phyloP scores from a whole-genome alignment of 495 filamentous ascomycete species.

The Beverwykella pulmonaria region DNA sequence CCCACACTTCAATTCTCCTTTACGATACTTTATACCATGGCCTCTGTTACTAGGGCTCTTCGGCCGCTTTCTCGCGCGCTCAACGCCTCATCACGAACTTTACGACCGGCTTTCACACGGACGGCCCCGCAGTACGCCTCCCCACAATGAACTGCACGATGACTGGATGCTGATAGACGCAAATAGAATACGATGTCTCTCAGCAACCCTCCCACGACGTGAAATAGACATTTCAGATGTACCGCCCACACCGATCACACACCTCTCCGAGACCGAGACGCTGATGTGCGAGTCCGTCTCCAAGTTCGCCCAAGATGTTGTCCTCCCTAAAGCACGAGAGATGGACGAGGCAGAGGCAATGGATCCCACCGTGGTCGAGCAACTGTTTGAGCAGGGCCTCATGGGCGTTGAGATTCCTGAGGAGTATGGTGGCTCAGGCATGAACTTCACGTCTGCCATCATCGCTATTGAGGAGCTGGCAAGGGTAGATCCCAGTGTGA shows the following conservation, averaged over 20 bases:
- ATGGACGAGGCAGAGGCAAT: conserved; percentile 98
- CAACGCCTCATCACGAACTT: conserved; percentile 51
- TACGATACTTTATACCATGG: conserved; percentile 54
- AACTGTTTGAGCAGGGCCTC: conserved; percentile 93
- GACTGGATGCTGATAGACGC: conserved; percentile 24
- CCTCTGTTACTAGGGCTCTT: conserved; percentile 67
- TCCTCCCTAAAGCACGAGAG: conserved; percentile 89
- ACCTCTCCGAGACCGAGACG: conserved; percentile 86
- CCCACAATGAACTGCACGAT: not conserved
- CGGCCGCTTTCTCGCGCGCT: conserved; percentile 67
- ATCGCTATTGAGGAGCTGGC: conserved; percentile 97
- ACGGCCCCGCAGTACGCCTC: conserved; percentile 36
- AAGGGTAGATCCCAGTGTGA: conserved; percentile 90
- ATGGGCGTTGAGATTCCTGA: conserved; percentile 99
- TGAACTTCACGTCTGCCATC: conserved; percentile 98
- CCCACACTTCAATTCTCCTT: not conserved
- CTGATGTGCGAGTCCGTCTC: conserved; percentile 87
- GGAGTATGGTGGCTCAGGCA: conserved; percentile 92
- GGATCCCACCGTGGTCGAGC: conserved; percentile 85
- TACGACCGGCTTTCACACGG: conserved; percentile 48
- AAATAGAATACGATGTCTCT: conserved; percentile 65
- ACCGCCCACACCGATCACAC: conserved; percentile 88
- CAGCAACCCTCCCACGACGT: conserved; percentile 65
- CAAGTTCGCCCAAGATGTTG: conserved; percentile 85
- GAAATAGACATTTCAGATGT: conserved; percentile 66